Base-by-base conservation (phyloP, 2,329 filamentous ascomycete species). In the Harringtonia aguacate region DNA sequence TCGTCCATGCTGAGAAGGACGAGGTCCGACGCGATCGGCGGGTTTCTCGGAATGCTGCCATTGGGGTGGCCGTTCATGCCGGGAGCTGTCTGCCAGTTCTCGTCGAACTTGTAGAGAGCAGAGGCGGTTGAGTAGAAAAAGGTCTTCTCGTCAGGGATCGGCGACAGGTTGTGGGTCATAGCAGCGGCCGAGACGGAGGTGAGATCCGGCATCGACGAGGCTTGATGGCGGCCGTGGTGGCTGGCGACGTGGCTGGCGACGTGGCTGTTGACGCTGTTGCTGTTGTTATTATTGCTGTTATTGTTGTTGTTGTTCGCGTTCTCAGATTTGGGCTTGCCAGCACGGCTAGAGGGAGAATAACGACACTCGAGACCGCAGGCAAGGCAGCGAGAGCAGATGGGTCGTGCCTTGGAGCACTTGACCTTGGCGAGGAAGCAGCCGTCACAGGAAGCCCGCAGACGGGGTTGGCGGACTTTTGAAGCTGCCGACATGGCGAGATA, bases 341-440 rank as follows among this genome's bases (percentile, higher is more conserved):
- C 63, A 41, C 70, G 61, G 50, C 66, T 70, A 1, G 71, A 74
- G 2, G 70, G 71, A 15, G 70, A 73, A 50, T 75, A 75, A 9
- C 62, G 64, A 50, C 72, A 75, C 39, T 70, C 61, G 34, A 66
- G 63, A 8, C 72, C 72, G 36, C 65, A 69, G 4, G 64, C 55
- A 4, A 74, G 59, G 48, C 72, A 75, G 34, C 71, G 63, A n/a
- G 64, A 64, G 55, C 72, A 75, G 39, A 73, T 65, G 2, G 72
- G 72, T n/a, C 69, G 60, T 3, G 62, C 60, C 50, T 75, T 75
- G 48, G 68, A 72, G 56, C 72, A 75, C 52, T 74, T 75, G 57
- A 75, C 70, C 53, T 75, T 75, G 48, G 71, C 71, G 18, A 72
- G 56, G 54, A 74, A 73, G 56, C 72, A 75, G 8, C 68, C 69